Base-by-base conservation (phyloP, 2,329 filamentous ascomycete species). In the Colletotrichum aenigma region DNA sequence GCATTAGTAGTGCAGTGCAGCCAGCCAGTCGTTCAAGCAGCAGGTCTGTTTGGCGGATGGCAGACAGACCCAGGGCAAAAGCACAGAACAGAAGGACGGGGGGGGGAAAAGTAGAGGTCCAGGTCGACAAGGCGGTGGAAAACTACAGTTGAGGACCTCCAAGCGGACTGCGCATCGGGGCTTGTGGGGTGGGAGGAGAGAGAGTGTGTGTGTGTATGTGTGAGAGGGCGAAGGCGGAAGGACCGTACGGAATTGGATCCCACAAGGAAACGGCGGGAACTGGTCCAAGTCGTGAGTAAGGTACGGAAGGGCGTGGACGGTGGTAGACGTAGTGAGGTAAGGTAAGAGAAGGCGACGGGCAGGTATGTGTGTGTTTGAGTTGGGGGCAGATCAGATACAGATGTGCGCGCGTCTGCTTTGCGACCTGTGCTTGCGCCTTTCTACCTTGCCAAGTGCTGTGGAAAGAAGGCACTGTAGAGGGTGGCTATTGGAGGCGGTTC, bases 1-100 rank as follows among this genome's bases (percentile, higher is more conserved):
- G 74, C 74, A 76, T 74, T 48, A 71, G 68, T 66, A 72, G 32
- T 75, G 60, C 69, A 52, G 43, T 52, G 43, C 43, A 75, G 68
- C 43, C 52, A 16, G 52, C 32, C 52, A 52, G 21, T 48, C 32
- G 56, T 32, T 70, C 10, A 28, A 36, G 65, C 34, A 52, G 36
- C 28, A 62, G 24, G 26, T 60, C 52, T n/a, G 48, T 60, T 30
- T 66, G 26, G 62, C 32, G 55, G 8, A 65, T 18, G 24, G 21
- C 43, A 30, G 36, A 70, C 52, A 30, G 36, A 70, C 52, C 62
- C 62, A 71, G 69, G 72, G 69, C 72, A 75, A 30, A 71, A 62
- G 26, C 48, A 36, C 28, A 21, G 28, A 58, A 18, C 43, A 52
- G 43, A 13, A 55, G 21, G 26, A 67, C 38, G 12, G 28, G 26